phyloP scores from a whole-genome alignment of 75 land plant genomes.

The Pinus albicaulis region DNA sequence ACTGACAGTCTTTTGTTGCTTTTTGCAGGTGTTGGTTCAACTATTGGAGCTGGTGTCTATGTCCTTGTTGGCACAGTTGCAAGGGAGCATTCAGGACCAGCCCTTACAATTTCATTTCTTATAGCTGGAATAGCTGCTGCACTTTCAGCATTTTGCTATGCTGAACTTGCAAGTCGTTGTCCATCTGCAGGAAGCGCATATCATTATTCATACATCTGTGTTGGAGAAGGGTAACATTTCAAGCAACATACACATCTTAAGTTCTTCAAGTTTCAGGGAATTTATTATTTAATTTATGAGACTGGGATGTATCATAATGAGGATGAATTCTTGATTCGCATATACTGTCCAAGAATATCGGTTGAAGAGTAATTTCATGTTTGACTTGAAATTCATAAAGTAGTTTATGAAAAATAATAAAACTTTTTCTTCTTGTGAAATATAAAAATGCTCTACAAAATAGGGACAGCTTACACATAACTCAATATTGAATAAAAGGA shows the following conservation, averaged over 20 bases:
- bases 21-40: conserved; percentile 83
- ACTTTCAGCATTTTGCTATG: conserved; percentile 97
- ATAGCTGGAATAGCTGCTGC: conserved; percentile 98
- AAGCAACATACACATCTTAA: not conserved
- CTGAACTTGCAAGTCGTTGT: conserved; percentile 96
- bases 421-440: not conserved
- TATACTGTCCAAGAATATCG: not conserved
- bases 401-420: not conserved
- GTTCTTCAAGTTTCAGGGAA: not conserved
- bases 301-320: not conserved
- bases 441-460: not conserved
- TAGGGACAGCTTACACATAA: not conserved
- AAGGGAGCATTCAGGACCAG: conserved; percentile 89
- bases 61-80: conserved; percentile 98
- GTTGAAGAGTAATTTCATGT: not conserved
- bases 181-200: conserved; percentile 99
- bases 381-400: not conserved
- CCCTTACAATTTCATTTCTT: conserved; percentile 83
- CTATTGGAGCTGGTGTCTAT: conserved; percentile 98
- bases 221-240: conserved; percentile 86
- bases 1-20: too few species aligned
- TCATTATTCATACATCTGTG: conserved; percentile 95
- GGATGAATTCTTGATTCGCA: not conserved
- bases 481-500: not conserved
- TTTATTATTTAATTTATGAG: not conserved